These are phyloP conservation scores for Tritrichomonas musculus DNA, from an alignment of 208 protist species.

Conservation along the genomic window DNA sequence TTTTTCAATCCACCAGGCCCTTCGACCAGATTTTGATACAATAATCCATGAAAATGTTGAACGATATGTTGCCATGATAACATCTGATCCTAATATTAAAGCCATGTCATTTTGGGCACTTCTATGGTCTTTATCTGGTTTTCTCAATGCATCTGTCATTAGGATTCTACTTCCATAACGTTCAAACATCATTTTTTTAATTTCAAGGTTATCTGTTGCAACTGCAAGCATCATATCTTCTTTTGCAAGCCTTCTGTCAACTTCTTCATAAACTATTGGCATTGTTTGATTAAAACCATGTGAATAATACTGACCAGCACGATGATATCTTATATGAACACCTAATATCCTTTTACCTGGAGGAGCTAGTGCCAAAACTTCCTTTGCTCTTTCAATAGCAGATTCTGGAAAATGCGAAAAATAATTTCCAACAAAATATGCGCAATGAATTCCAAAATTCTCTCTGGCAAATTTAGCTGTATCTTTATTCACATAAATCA, in stretches of 20 bases:
- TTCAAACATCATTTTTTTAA: background rate
- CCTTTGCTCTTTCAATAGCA: background rate
- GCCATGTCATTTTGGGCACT: background rate
- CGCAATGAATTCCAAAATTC: constrained; percentile 11
- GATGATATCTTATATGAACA: background rate
- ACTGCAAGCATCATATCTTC: background rate
- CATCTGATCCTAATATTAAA: background rate
- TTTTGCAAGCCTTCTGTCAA: background rate
- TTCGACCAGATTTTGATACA: background rate
- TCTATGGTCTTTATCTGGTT: background rate
- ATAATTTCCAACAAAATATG: background rate
- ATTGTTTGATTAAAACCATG: background rate
- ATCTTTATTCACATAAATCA: background rate
- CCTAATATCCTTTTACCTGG: background rate
- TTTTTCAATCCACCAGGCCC: background rate
- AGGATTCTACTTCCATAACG: background rate
- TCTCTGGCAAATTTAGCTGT: background rate
- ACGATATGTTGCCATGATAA: background rate
- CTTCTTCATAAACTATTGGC: background rate
- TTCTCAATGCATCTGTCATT: background rate
- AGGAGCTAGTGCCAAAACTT: background rate
- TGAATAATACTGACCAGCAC: background rate
- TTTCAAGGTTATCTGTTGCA: background rate
- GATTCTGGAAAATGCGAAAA: background rate
- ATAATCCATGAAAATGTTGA: background rate